phyloP scores from a whole-genome alignment of 2,329 filamentous ascomycete species.

The Aspergillus tanneri region DNA sequence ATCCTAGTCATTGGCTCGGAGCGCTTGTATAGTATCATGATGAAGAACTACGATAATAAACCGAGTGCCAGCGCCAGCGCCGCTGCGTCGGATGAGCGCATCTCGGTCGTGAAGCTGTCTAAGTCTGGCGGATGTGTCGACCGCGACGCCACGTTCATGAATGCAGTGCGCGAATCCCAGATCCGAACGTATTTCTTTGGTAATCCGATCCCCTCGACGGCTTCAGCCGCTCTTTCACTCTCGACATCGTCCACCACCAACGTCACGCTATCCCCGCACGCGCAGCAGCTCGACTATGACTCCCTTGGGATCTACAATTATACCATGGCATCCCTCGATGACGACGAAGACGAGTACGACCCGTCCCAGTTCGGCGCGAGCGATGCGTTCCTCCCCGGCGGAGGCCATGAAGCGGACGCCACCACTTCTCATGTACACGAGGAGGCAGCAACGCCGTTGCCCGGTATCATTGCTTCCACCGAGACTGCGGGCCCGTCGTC shows the following conservation, averaged over 20 bases:
- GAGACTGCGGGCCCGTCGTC: slow-evolving; percentile 17
- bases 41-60: slow-evolving; percentile 62
- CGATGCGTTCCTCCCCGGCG: slow-evolving; percentile 39
- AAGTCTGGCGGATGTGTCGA: slow-evolving; percentile 84
- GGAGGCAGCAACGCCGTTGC: slow-evolving; percentile 23
- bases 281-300: slow-evolving; percentile 77
- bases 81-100: slow-evolving; percentile 58
- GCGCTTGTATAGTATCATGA: slow-evolving; percentile 71
- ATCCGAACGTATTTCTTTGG: slow-evolving; percentile 97
- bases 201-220: slow-evolving; percentile 50
- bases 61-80: slow-evolving; percentile 48
- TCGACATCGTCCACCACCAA: slow-evolving; percentile 48
- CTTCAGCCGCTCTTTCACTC: slow-evolving; percentile 34
- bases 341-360: slow-evolving; percentile 51
- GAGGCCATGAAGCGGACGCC: slow-evolving; percentile 26
- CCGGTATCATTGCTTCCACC: slow-evolving; percentile 24
- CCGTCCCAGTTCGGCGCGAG: slow-evolving; percentile 33
- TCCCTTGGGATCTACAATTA: slow-evolving; percentile 72
- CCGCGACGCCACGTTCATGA: slow-evolving; percentile 71
- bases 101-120: slow-evolving; percentile 74
- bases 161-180: slow-evolving; percentile 68
- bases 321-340: slow-evolving; percentile 56
- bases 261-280: slow-evolving; percentile 79
- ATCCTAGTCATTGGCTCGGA: slow-evolving; percentile 81
- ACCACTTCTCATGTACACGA: slow-evolving; percentile 15